Base-by-base conservation (phyloP, 805 yeast genomes). In the Cephaloascus albidus region DNA sequence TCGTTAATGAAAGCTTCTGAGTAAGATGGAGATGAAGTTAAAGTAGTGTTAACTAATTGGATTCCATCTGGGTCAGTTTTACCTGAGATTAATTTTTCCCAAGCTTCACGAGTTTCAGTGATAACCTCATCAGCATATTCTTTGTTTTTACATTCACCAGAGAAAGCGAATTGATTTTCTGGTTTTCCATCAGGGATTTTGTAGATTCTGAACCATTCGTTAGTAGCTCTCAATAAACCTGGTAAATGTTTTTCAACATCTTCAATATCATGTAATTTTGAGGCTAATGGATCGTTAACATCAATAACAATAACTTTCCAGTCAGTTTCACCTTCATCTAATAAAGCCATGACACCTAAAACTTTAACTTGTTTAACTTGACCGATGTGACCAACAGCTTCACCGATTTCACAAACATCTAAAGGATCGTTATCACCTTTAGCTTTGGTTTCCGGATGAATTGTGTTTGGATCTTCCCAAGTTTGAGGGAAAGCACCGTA, bases 311-410 rank as follows among this genome's bases (percentile, higher is more conserved):
- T 74, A 26, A 86, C 69, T 62, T 86, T 86, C 97, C 97, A 90
- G 66, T 90, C 98, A 42, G 95, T 74, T 66, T 93, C 98, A 49
- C 96, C 97, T 61, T 89, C 97, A 52, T 85, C 94, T 43, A 85
- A 77, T 51, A 85, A 64, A 4, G 88, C 93, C 63, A 85, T 63
- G 34, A 84, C 80, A 39, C 93, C 93, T 42, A 85, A 65, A 4
- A 84, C 72, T 60, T 84, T 81, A 35, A 76, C 86, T 49, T 66
- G 75, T 53, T 70, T 74, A 38, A 83, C 65, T 45, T 69, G 68
- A 40, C 81, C 81, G 27, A 70, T 62, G 19, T 57, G 36, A 34
- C 62, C 72, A 38, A 68, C 72, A 47, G 57, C 61, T 57, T 65
- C 72, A 54, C 72, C 72, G 45, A 67, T 67, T 53, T 67, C 72